These are phyloP conservation scores for Aegilops speltoides DNA, from an alignment of 176 grass and related monocot genomes.

Conservation along the genomic window DNA sequence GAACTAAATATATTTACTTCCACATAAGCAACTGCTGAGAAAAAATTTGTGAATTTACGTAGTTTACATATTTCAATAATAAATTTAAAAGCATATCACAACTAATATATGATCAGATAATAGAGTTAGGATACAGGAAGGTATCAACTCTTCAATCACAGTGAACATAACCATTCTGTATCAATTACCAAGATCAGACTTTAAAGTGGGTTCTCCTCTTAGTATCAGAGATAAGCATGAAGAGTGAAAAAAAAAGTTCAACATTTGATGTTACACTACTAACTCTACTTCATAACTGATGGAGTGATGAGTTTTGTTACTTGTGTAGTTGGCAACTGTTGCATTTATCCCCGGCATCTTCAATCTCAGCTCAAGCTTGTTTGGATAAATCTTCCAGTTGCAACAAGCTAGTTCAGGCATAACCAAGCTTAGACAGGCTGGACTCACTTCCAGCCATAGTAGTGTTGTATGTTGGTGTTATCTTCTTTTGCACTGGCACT, in stretches of 20 bases:
- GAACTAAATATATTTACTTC: not conserved
- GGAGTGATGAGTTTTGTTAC: not conserved
- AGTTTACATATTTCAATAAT: not conserved
- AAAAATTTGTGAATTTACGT: not conserved
- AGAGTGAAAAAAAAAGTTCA: not conserved
- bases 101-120: not conserved
- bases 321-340: slow-evolving; percentile 1
- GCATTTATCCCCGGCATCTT: slow-evolving; percentile 7
- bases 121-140: not conserved
- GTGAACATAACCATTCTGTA: slow-evolving; percentile 3
- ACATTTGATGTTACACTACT: not conserved
- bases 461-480: not conserved
- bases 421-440: not conserved
- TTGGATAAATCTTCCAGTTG: not conserved
- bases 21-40: not conserved
- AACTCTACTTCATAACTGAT: not conserved
- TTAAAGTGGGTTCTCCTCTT: not conserved
- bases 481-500: not conserved
- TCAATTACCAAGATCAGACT: slow-evolving; percentile 3
- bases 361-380: not conserved
- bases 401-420: not conserved
- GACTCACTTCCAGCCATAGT: not conserved
- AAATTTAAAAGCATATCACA: not conserved
- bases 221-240: slow-evolving; percentile 4
- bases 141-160: not conserved